Base-by-base conservation (phyloP, 2,329 filamentous ascomycete species). In the Helotiales sp. region DNA sequence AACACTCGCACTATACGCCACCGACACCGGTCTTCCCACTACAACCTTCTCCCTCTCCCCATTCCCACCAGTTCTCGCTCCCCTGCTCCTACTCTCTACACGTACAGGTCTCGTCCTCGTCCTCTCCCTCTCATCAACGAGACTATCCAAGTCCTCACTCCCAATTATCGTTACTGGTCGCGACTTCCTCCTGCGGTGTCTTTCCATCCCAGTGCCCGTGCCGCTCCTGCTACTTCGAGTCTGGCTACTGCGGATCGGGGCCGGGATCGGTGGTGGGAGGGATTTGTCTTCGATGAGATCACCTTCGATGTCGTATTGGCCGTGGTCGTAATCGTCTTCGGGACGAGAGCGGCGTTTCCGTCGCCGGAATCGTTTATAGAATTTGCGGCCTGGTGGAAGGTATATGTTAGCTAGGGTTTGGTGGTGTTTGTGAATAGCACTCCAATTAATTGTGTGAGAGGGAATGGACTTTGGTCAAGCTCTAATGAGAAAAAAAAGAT, bases 301-400 rank as follows among this genome's bases (percentile, higher is more conserved):
- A 15, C 54, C 52, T 45, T 63, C 52, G 8, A 50, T 52, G 13
- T 49, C 58, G 37, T 58, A 66, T 60, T 66, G 64, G 22, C 64
- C 64, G 52, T 47, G 64, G 30, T 66, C 64, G 24, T 62, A 62
- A 6, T 61, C 32, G 7, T 49, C 45, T 15, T 62, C 60, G 28
- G 40, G 30, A 7, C 60, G 30, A 24, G 50, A 59, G 7, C 55
- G 54, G 24, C 60, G 50, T 63, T 63, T 66, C 6, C 60, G 59
- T 20, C 64, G 55, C 11, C 64, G 64, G 24, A 66, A 61, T 3
- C 43, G 52, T 28, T 63, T 66, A 45, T 66, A 66, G 30, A 59
- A 66, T 45, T 66, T 66, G 17, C 64, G 58, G 15, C 64, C 64
- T 66, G 30, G n/a, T 28, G 28, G 24, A 22, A n/a, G 6, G 43